Evolutionary conservation across 192 early-diverging fungal genomes (phyloP), one percentile per base, ranked within the genome.

Genomic region (Phycomyces blakesleeanus): DNA sequence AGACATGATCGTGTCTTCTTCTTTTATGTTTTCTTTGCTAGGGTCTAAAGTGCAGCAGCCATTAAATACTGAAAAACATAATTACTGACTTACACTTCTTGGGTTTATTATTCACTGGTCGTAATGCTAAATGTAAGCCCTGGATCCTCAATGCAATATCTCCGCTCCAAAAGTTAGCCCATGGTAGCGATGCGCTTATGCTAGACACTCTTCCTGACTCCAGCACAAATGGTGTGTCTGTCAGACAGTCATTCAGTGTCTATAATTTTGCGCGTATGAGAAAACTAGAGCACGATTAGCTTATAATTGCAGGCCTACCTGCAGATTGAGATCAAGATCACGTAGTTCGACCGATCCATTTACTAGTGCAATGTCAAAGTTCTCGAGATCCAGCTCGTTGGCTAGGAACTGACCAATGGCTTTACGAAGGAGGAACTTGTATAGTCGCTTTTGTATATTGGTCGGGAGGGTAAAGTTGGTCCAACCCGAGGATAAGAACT

Each of bases 381-480:
- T 85, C 40, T 90, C 90, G 54, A 88, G 80, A 53, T 91, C 84
- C 26, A 92, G 76, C 22, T 92, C 84, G 56, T 80, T 72, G 15
- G 87, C 84, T 40, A 95, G 77, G 63, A 94, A 93, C 68, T 90
- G 89, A 8, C 93, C 93, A 41, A 96, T 83, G 10, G 93, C 87
- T 57, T 84, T 84, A 54, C 87, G 82, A 29, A 94, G 73, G 24
- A 93, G 74, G 64, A 90, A 94, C 69, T 91, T 93, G 53, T 89
- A 81, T 34, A 95, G 80, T 29, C 89, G 79, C 71, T 93, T 93
- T 67, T 95, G 91, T 64, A 95, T 80, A 29, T 85, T 83, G 50
- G 81, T 78, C 53, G 90, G 87, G 21, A 86, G 75, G 8, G 78
- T 75, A 54, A 75, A 68, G 52, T 62, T 68, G 14, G 62, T 68